Conservation (phyloP, 2,329 filamentous ascomycete species). For the Clathrospora elynae region DNA sequence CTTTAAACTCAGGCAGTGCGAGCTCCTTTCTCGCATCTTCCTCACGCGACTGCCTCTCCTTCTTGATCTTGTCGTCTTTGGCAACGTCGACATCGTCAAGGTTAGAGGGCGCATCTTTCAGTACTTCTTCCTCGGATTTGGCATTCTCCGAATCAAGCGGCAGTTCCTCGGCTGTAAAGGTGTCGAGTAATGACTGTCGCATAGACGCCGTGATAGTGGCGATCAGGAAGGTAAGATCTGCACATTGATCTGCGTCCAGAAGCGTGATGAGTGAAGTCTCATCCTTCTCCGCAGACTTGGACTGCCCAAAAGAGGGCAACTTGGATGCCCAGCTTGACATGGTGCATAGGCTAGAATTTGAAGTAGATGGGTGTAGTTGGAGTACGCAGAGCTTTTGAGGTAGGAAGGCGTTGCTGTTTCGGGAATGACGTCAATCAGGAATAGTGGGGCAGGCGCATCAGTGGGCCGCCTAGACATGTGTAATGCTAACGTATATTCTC, state of each 20-base stretch:
- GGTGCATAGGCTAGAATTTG: neutral
- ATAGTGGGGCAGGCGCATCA: slow-evolving; percentile 19
- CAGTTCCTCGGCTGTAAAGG: slow-evolving; percentile 46
- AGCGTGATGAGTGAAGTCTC: slow-evolving; percentile 53
- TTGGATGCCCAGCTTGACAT: slow-evolving; percentile 43
- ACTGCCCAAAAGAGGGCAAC: slow-evolving; percentile 43
- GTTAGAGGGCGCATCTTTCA: slow-evolving; percentile 32
- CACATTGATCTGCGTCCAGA: slow-evolving; percentile 53
- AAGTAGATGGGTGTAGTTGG: slow-evolving; percentile 2
- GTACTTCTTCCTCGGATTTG: slow-evolving; percentile 31
- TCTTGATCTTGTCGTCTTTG: slow-evolving; percentile 40
- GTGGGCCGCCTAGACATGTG: no score
- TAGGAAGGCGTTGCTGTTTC: slow-evolving; percentile 12
- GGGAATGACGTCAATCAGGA: slow-evolving; percentile 25
- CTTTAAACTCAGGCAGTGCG: slow-evolving; percentile 58
- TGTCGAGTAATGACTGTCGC: slow-evolving; percentile 52
- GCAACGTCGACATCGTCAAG: slow-evolving; percentile 32
- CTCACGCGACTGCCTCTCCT: slow-evolving; percentile 38
- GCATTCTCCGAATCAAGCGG: slow-evolving; percentile 16
- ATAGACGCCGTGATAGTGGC: slow-evolving; percentile 56
- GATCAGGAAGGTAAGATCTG: slow-evolving; percentile 55
- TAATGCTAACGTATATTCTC: no score
- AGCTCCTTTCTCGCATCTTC: slow-evolving; percentile 55
- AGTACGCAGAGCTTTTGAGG: slow-evolving; percentile 1
- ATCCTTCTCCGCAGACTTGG: slow-evolving; percentile 36